Conservation (phyloP, 371 early-diverging fungal species). For the Catenaria anguillulae region DNA sequence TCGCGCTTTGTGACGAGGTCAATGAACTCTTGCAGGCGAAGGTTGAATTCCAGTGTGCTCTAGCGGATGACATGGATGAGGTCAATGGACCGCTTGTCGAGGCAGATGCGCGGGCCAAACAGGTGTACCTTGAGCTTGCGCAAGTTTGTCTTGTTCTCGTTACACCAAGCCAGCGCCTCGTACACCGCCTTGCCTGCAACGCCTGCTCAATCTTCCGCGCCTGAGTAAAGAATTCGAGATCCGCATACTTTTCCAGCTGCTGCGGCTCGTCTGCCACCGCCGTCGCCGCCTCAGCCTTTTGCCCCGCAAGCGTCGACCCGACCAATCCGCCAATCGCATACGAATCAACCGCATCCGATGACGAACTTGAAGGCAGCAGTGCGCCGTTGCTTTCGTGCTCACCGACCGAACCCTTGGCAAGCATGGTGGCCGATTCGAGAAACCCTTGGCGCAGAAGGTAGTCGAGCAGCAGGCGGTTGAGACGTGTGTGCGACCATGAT, state of each 20-base stretch:
- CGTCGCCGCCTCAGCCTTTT: too few species aligned
- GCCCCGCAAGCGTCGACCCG: too few species aligned
- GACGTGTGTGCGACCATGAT: conserved; percentile 62
- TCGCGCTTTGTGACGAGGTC: conserved; percentile 55
- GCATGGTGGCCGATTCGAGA: conserved; percentile 22
- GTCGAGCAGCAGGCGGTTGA: conserved; percentile 79
- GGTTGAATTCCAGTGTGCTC: conserved; percentile 86
- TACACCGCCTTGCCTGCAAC: conserved; percentile 51
- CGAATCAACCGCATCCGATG: background rate
- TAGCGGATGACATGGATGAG: conserved; percentile 18
- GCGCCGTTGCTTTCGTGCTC: too few species aligned
- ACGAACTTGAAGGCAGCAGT: too few species aligned
- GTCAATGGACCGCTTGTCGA: background rate
- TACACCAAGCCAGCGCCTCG: conserved; percentile 84
- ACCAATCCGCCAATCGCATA: background rate
- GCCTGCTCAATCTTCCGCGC: conserved; percentile 62
- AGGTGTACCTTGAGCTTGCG: conserved; percentile 65
- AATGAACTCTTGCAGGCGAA: conserved; percentile 82
- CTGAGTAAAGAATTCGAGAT: conserved; percentile 72
- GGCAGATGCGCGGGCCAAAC: background rate
- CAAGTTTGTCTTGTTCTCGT: conserved; percentile 68
- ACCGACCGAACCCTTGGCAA: conserved; percentile 34
- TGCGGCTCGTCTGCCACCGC: too few species aligned
- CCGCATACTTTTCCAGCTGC: conserved; percentile 67
- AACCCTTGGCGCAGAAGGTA: conserved; percentile 79